Base-by-base conservation (phyloP, 2,329 filamentous ascomycete species). In the Pseudogymnoascus sp. region DNA sequence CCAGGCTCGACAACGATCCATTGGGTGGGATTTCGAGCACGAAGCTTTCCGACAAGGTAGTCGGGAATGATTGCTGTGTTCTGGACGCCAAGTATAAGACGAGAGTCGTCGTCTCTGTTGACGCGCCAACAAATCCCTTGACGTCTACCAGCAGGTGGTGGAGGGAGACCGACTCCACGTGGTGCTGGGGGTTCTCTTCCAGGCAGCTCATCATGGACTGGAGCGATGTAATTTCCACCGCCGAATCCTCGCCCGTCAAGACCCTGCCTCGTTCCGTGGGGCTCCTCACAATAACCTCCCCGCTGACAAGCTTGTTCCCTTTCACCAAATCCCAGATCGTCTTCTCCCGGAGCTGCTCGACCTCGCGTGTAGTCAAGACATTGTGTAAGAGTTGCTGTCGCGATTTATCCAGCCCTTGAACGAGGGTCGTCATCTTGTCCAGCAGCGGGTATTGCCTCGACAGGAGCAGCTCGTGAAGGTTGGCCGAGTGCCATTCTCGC, bases 401-500 rank as follows among this genome's bases (percentile, higher is more conserved):
- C 41, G 90, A 87, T 60, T 91, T 81, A 74, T 97, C 93, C 64
- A 99, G 80, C n/a, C 86, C 85, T 58, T 86, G 83, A 47, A 97
- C 89, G 60, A 97, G 81, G 61, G 83, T 82, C 1, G 91, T 89
- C 71, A 97, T 85, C 64, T 88, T 85, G 68, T 96, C 91, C 61
- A 99, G 78, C 60, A 87, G 83, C 58, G 82, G 77, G 74, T 99
- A 99, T 71, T 92, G 86, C 63, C 91, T 84, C 18, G 86, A 85
- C 7, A 99, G 82, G 1, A 99, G 81, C 22, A 97, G 80, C 71
- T 96, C 91, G 75, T 99, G 95, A 14, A 99, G 81, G 71, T 97
- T 95, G 15, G 92, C 96, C 18, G 94, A 96, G 76, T 99, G 93
- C 95, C 94, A 99, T 80, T 99, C 94, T 68, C 94, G 85, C 65